These are phyloP conservation scores for Didymella sp. DNA, from an alignment of 2,329 filamentous ascomycete genomes.

Conservation along the genomic window DNA sequence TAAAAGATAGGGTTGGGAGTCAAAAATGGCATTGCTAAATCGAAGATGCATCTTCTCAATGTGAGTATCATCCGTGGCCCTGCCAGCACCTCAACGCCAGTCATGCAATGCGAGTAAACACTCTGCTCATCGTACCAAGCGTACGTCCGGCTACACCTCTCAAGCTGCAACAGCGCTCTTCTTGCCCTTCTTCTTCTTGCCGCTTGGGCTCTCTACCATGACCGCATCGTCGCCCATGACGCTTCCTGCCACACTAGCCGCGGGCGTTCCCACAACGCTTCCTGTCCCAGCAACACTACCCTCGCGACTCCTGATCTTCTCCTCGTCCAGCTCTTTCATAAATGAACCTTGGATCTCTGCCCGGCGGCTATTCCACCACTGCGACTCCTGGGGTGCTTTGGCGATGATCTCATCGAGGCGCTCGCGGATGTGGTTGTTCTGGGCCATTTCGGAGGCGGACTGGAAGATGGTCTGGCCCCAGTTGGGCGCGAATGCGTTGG, in stretches of 20 bases:
- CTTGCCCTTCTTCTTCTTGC: slow-evolving; percentile 67
- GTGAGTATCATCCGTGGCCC: slow-evolving; percentile 21
- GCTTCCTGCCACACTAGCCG: slow-evolving; percentile 43
- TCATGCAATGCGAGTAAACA: slow-evolving; percentile 15
- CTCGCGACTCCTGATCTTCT: slow-evolving; percentile 38
- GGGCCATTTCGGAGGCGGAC: slow-evolving; percentile 92
- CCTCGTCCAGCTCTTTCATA: slow-evolving; percentile 82
- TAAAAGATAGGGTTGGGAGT: not conserved
- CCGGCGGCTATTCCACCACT: slow-evolving; percentile 91
- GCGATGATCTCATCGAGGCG: slow-evolving; percentile 77
- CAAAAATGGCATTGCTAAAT: slow-evolving; percentile 12
- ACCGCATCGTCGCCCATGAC: slow-evolving; percentile 69
- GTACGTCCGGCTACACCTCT: not conserved
- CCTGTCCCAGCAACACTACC: slow-evolving; percentile 20
- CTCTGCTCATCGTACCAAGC: not conserved
- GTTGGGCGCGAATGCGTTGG: slow-evolving; percentile 84
- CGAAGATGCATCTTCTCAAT: slow-evolving; percentile 18
- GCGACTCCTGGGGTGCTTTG: slow-evolving; percentile 75
- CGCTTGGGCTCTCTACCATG: slow-evolving; percentile 71
- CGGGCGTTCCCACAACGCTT: slow-evolving; percentile 18
- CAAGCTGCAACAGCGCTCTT: slow-evolving; percentile 24
- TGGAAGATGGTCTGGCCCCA: slow-evolving; percentile 98
- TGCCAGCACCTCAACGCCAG: slow-evolving; percentile 23
- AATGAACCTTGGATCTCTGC: slow-evolving; percentile 76
- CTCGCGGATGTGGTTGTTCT: slow-evolving; percentile 78